phyloP scores from a whole-genome alignment of 441 rosid genomes.

The Rhodomyrtus psidioides region DNA sequence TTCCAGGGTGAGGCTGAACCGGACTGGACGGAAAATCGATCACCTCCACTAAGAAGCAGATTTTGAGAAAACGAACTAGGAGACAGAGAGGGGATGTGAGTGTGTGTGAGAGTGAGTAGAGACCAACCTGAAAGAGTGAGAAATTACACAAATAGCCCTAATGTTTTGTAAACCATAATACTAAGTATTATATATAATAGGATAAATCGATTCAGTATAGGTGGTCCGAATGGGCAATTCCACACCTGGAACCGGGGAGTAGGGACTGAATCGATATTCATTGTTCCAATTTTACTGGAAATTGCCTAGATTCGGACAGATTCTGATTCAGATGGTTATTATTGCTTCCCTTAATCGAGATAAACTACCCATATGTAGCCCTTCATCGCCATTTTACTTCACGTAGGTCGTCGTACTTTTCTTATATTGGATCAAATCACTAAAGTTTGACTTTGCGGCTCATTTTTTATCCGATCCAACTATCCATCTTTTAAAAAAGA shows the following conservation, averaged over 20 bases:
- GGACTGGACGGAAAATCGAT: too few species aligned
- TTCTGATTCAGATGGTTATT: too few species aligned
- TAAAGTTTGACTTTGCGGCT: background rate
- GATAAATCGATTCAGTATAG: too few species aligned
- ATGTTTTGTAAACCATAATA: too few species aligned
- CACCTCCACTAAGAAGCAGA: too few species aligned
- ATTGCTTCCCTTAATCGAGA: background rate
- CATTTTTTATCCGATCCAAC: background rate
- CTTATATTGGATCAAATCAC: background rate
- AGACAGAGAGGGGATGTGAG: too few species aligned
- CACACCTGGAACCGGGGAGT: background rate
- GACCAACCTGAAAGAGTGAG: too few species aligned
- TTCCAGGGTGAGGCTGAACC: too few species aligned
- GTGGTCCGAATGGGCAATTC: accelerated
- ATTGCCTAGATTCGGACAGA: too few species aligned
- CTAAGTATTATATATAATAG: too few species aligned
- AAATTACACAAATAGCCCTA: too few species aligned
- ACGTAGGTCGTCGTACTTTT: background rate
- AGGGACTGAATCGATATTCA: background rate
- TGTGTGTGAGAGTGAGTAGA: accelerated
- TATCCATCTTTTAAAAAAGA: background rate
- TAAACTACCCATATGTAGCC: background rate
- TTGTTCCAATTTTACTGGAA: background rate
- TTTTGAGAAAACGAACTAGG: too few species aligned
- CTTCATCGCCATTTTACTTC: background rate